Percentiles rank a stretch among this genome's conserved stretches.
These are phyloP conservation scores for Amaranthus cruentus DNA, from an alignment of 148 eudicot genomes.

Conservation along the genomic window DNA sequence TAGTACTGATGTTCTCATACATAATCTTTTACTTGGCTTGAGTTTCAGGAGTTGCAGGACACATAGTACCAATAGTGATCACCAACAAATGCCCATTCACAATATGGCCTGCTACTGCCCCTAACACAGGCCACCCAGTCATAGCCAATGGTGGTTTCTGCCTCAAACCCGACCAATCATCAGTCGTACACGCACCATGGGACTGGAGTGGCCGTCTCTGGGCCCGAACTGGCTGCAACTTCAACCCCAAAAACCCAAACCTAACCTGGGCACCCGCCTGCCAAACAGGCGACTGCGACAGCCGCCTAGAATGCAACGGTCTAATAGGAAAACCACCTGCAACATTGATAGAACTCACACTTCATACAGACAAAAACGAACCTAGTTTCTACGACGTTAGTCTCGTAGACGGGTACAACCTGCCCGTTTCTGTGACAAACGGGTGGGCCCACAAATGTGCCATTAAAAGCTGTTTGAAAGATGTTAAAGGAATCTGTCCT, in stretches of 20 bases:
- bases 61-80: slow-evolving; percentile 39
- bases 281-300: slow-evolving; percentile 64
- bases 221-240: slow-evolving; percentile 70
- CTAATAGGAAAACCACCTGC: slow-evolving; percentile 57
- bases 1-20: neutral
- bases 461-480: slow-evolving; percentile 45
- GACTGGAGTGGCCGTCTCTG: slow-evolving; percentile 71
- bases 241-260: slow-evolving; percentile 13
- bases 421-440: slow-evolving; percentile 46
- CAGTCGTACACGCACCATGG: slow-evolving; percentile 42
- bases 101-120: slow-evolving; percentile 80
- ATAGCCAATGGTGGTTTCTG: slow-evolving; percentile 61
- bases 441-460: slow-evolving; percentile 29
- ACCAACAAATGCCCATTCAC: slow-evolving; percentile 63
- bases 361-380: slow-evolving; percentile 39
- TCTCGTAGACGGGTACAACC: slow-evolving; percentile 67
- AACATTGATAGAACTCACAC: slow-evolving; percentile 54
- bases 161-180: slow-evolving; percentile 37
- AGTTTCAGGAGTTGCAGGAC: slow-evolving; percentile 27
- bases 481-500: slow-evolving; percentile 52
- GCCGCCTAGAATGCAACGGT: slow-evolving; percentile 52
- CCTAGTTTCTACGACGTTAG: slow-evolving; percentile 69
- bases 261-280: slow-evolving; percentile 36
- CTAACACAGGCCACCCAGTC: slow-evolving; percentile 57
- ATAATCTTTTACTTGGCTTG: neutral